phyloP scores from a whole-genome alignment of 2,329 filamentous ascomycete genomes.

The Myrmaecium sp. region DNA sequence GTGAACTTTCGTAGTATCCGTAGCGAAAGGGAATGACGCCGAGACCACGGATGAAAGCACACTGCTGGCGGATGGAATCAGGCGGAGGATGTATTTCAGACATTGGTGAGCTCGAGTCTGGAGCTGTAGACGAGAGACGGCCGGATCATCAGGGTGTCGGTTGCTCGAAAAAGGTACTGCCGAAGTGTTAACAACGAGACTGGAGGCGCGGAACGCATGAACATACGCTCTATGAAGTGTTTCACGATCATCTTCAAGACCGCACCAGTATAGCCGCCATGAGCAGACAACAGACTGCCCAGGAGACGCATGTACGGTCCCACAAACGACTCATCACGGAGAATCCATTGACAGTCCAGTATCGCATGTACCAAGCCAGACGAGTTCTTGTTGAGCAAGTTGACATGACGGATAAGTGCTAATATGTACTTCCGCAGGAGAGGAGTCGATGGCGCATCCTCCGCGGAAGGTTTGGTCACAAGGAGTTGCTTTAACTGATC shows the following conservation, averaged over 20 bases:
- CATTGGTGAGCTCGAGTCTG: constrained; percentile 59
- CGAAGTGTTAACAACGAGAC: constrained; percentile 16
- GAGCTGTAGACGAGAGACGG: constrained; percentile 46
- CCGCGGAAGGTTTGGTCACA: constrained; percentile 26
- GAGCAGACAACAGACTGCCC: constrained; percentile 57
- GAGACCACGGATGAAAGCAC: constrained; percentile 51
- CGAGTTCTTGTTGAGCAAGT: constrained; percentile 37
- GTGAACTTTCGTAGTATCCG: constrained; percentile 62
- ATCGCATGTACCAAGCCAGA: constrained; percentile 40
- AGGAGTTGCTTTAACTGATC: constrained; percentile 39
- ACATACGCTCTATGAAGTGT: constrained; percentile 46
- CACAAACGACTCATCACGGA: constrained; percentile 42
- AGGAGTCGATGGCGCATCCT: constrained; percentile 33
- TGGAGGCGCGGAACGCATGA: constrained; percentile 7
- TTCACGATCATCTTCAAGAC: constrained; percentile 68
- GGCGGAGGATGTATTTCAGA: constrained; percentile 57
- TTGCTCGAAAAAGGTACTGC: constrained; percentile 36
- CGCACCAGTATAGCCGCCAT: constrained; percentile 57
- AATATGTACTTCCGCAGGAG: constrained; percentile 40
- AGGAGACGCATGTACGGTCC: constrained; percentile 39
- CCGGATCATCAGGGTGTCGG: constrained; percentile 35
- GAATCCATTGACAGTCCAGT: constrained; percentile 43
- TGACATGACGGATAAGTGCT: constrained; percentile 40
- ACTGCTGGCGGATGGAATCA: constrained; percentile 64
- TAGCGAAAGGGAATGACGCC: constrained; percentile 56